phyloP scores from a whole-genome alignment of 345 rosid species.

The Corymbia maculata region DNA sequence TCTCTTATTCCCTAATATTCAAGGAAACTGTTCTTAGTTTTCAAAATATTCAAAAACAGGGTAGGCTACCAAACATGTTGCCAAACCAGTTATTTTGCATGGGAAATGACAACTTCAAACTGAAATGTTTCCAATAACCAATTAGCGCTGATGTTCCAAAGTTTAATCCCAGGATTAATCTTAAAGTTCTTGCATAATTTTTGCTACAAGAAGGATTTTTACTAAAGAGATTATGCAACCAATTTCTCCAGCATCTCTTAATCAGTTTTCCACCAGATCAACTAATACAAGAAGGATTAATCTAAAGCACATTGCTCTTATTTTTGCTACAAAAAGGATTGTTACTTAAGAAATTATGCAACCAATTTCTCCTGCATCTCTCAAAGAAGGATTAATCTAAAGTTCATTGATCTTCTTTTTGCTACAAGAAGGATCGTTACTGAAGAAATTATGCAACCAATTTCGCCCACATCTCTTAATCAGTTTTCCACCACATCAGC shows the following conservation, averaged over 20 bases:
- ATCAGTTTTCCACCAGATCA: neutral
- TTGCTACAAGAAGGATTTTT: neutral
- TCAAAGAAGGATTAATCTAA: neutral
- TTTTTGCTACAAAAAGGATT: neutral
- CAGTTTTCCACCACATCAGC: neutral
- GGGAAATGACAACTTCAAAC: neutral
- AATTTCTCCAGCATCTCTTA: neutral
- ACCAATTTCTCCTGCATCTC: neutral
- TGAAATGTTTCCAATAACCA: neutral
- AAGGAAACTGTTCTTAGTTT: neutral
- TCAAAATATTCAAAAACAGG: neutral
- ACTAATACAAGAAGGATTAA: neutral
- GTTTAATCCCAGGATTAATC: neutral
- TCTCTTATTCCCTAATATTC: neutral
- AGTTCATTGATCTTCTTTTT: neutral
- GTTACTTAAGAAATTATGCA: neutral
- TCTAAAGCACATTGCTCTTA: neutral
- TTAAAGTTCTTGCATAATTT: neutral
- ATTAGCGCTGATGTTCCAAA: neutral
- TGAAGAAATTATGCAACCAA: neutral
- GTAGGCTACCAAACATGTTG: neutral
- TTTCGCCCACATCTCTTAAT: neutral
- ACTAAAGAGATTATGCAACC: neutral
- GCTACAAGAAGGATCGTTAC: neutral
- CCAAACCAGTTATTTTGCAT: neutral